A percentile compares a stretch with the other conserved stretches of the same genome.
Conservation (phyloP, 805 yeast genomes). For the Ogataea angusta region DNA sequence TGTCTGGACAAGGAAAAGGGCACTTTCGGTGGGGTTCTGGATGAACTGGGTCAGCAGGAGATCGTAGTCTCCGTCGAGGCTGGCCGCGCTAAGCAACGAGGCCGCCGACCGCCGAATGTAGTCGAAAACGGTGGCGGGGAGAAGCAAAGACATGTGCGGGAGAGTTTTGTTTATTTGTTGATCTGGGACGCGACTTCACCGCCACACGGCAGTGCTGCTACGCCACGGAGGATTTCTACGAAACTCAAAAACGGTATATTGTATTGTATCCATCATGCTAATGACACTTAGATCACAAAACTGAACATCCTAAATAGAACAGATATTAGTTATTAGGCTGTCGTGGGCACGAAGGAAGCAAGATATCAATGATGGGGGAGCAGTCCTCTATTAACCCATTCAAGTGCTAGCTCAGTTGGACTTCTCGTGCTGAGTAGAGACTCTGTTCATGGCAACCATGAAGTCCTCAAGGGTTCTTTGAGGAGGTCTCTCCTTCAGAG, state of each 20-base stretch:
- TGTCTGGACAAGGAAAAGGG: slow-evolving; percentile 2
- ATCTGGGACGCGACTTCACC: not conserved
- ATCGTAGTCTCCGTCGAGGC: not conserved
- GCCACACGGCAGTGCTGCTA: too few species aligned
- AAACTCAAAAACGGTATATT: slow-evolving; percentile 5
- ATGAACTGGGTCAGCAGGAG: not conserved
- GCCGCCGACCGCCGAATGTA: not conserved
- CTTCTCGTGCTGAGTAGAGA: slow-evolving; percentile 85
- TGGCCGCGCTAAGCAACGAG: not conserved
- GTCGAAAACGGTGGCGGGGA: not conserved
- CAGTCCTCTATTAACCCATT: slow-evolving; percentile 16
- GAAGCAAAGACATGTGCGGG: slow-evolving; percentile 1
- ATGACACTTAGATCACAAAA: slow-evolving; percentile 8
- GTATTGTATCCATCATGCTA: slow-evolving; percentile 5
- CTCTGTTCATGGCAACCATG: slow-evolving; percentile 84
- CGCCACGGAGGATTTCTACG: not conserved
- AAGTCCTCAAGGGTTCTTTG: slow-evolving; percentile 80
- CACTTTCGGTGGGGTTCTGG: slow-evolving; percentile 1
- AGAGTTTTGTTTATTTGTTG: slow-evolving; percentile 1
- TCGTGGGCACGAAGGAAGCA: slow-evolving; percentile 15
- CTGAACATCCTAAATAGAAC: slow-evolving; percentile 12
- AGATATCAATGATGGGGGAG: slow-evolving; percentile 13
- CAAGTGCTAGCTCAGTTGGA: slow-evolving; percentile 44
- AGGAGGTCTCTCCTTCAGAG: slow-evolving; percentile 51
- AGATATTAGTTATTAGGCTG: slow-evolving; percentile 16